Evolutionary conservation across 2,329 filamentous ascomycete species (phyloP).

Genomic region (Colletotrichum cereale): DNA sequence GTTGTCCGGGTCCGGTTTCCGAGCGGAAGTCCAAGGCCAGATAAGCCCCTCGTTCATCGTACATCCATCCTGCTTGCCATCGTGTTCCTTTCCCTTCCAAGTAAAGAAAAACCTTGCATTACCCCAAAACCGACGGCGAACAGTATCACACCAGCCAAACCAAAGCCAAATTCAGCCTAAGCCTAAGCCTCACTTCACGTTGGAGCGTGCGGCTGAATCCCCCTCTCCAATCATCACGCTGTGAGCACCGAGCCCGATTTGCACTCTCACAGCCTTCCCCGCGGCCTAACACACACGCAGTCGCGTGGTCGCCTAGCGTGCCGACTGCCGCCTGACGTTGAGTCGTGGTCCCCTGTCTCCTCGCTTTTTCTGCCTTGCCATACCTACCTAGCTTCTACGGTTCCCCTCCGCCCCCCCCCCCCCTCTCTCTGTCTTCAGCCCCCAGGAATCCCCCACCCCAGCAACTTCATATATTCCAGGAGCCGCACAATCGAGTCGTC

Average conservation of each 20-base stretch:
- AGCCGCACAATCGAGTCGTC: slow-evolving; percentile 21
- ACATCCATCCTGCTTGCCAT: background rate
- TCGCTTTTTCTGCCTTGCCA: slow-evolving; percentile 8
- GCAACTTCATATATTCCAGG: slow-evolving; percentile 36
- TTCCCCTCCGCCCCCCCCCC: background rate
- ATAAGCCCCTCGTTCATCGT: slow-evolving; percentile 16
- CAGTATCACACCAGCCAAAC: background rate
- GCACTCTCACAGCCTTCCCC: slow-evolving; percentile 30
- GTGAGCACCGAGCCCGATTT: slow-evolving; percentile 21
- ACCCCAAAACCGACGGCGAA: background rate
- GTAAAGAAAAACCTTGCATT: slow-evolving; percentile 4
- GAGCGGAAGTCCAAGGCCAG: slow-evolving; percentile 15
- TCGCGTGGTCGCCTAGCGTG: slow-evolving; percentile 19
- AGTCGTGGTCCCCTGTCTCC: slow-evolving; percentile 25
- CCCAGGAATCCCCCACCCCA: slow-evolving; percentile 29
- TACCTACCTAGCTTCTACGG: slow-evolving; percentile 24
- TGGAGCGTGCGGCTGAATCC: slow-evolving; percentile 32
- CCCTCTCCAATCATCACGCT: slow-evolving; percentile 7
- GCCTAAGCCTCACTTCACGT: slow-evolving; percentile 28
- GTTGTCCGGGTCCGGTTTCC: slow-evolving; percentile 16
- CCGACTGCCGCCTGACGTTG: slow-evolving; percentile 38
- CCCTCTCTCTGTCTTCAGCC: slow-evolving; percentile 14
- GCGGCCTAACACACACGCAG: slow-evolving; percentile 24
- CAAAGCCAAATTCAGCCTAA: slow-evolving; percentile 5
- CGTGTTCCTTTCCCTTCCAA: background rate